A percentile compares a stretch with the other conserved stretches of the same genome.
phyloP scores from a whole-genome alignment of 257 asterid genomes.

The Ilex asprella region DNA sequence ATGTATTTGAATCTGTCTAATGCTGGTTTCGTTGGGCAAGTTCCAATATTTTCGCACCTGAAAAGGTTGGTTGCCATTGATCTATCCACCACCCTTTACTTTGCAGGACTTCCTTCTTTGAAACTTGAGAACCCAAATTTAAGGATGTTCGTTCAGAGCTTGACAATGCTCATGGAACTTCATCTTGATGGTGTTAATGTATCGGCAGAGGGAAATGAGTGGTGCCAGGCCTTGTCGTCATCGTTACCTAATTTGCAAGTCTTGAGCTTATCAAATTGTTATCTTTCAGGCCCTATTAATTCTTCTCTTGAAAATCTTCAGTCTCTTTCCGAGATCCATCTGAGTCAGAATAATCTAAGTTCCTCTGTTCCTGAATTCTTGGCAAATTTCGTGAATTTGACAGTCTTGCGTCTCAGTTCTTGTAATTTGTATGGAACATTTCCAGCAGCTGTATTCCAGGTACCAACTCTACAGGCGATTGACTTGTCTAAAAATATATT shows the following conservation, averaged over 20 bases:
- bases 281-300: constrained; percentile 9
- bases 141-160: too few relatives aligned
- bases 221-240: constrained; percentile 1
- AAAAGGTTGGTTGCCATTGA: constrained; percentile 19
- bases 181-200: constrained; percentile 4
- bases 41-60: constrained; percentile 14
- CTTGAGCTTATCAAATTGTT: constrained; percentile 1
- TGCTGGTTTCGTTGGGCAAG: constrained; percentile 19
- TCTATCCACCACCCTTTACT: constrained; percentile 12
- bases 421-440: constrained; percentile 36
- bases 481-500: constrained; percentile 25
- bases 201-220: constrained; percentile 8
- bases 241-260: constrained; percentile 6
- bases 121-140: constrained; percentile 14
- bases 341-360: constrained; percentile 32
- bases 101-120: constrained; percentile 9
- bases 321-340: constrained; percentile 32
- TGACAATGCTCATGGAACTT: too few relatives aligned
- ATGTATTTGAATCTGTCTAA: constrained; percentile 15
- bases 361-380: constrained; percentile 25
- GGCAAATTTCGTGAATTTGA: constrained; percentile 24
- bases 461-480: constrained; percentile 23
- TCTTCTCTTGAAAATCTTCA: constrained; percentile 15
- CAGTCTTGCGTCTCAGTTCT: constrained; percentile 23
- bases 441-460: constrained; percentile 29